phyloP scores from a whole-genome alignment of 139 green algal genomes.

The Closterium sp. region DNA sequence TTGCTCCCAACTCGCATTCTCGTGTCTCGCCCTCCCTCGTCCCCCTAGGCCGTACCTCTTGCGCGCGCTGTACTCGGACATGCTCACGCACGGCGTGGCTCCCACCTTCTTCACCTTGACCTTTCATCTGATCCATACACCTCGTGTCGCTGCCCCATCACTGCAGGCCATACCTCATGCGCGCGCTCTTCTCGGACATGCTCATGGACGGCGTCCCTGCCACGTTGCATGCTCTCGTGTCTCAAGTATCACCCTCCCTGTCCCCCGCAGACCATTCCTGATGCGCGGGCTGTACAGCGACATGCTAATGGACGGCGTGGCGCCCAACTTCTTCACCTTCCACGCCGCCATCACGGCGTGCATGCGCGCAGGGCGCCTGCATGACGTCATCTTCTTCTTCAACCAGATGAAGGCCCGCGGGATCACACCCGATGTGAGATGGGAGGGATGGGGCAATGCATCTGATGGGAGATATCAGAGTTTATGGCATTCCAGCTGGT shows the following conservation, averaged over 20 bases:
- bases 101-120: constrained; percentile 47
- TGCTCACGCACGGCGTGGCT: constrained; percentile 37
- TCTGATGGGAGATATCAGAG: too few species aligned
- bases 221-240: too few species aligned
- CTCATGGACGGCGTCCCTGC: too few species aligned
- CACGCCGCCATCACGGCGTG: constrained; percentile 37
- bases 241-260: background rate
- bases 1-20: too few species aligned
- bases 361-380: constrained; percentile 38
- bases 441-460: too few species aligned
- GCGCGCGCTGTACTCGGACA: constrained; percentile 19
- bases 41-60: background rate
- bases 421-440: constrained; percentile 30
- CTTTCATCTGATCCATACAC: too few species aligned
- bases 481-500: too few species aligned
- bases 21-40: too few species aligned
- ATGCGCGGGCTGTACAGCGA: constrained; percentile 18
- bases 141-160: too few species aligned
- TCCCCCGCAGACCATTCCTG: background rate
- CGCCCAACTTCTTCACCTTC: constrained; percentile 44
- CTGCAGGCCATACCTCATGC: too few species aligned
- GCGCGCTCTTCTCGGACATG: too few species aligned
- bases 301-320: constrained; percentile 42
- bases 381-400: constrained; percentile 50
- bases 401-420: constrained; percentile 46